phyloP scores from a whole-genome alignment of 2,329 filamentous ascomycete genomes.

The Talaromyces sp. region DNA sequence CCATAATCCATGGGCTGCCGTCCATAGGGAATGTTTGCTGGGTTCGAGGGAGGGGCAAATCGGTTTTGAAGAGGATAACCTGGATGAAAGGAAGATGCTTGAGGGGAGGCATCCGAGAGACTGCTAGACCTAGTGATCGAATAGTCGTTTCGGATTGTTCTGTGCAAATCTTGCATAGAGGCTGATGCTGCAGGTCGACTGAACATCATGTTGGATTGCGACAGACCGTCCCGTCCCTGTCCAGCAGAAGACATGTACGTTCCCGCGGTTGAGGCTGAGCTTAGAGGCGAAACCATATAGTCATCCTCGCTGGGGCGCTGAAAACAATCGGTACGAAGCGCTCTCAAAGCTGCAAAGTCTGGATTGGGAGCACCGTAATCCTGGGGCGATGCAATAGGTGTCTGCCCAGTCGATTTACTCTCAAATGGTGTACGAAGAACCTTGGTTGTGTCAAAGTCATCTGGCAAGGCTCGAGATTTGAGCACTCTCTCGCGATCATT shows the following conservation, averaged over 20 bases:
- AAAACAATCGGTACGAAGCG: conserved; percentile 38
- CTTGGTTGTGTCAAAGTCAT: conserved; percentile 63
- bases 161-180: conserved; percentile 33
- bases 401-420: conserved; percentile 49
- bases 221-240: conserved; percentile 31
- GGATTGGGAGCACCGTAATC: conserved; percentile 43
- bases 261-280: conserved; percentile 37
- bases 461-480: conserved; percentile 61
- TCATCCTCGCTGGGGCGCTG: conserved; percentile 40
- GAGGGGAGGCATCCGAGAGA: conserved; percentile 35
- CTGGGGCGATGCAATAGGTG: conserved; percentile 52
- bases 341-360: conserved; percentile 35
- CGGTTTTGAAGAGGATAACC: conserved; percentile 33
- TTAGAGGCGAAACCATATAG: conserved; percentile 42
- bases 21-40: conserved; percentile 30
- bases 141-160: conserved; percentile 31
- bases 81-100: conserved; percentile 26
- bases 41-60: conserved; percentile 31
- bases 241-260: conserved; percentile 38
- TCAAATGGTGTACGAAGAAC: conserved; percentile 59
- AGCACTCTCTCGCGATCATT: conserved; percentile 65
- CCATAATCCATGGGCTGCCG: conserved; percentile 35
- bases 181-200: conserved; percentile 28
- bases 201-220: conserved; percentile 29
- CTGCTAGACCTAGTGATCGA: conserved; percentile 39